These are phyloP conservation scores for Candida berthetii DNA, from an alignment of 805 yeast genomes.

Conservation along the genomic window DNA sequence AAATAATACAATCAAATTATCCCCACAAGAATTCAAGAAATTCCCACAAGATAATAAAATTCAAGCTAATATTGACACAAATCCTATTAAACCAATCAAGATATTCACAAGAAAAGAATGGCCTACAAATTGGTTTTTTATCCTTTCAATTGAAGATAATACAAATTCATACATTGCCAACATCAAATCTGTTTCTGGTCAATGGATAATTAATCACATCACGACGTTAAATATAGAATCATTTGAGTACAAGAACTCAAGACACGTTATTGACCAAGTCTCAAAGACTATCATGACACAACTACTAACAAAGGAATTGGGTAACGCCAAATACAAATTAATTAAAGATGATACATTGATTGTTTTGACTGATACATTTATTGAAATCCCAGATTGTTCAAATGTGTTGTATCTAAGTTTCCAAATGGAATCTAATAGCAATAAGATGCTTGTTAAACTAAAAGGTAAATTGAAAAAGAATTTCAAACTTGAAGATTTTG, in stretches of 20 bases:
- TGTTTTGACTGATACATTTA: constrained; percentile 28
- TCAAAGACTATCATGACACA: constrained; percentile 14
- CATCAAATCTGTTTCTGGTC: constrained; percentile 15
- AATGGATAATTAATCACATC: constrained; percentile 11
- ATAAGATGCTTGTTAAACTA: constrained; percentile 23
- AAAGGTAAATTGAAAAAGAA: constrained; percentile 24
- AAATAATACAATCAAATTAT: constrained; percentile 46
- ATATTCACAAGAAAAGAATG: constrained; percentile 28
- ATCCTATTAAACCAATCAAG: constrained; percentile 17
- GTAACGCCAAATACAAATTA: constrained; percentile 4
- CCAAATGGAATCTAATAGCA: constrained; percentile 13
- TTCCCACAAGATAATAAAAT: constrained; percentile 10
- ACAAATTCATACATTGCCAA: constrained; percentile 29
- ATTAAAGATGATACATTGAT: constrained; percentile 15
- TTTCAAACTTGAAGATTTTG: constrained; percentile 12
- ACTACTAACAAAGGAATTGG: constrained; percentile 9
- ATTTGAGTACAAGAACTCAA: constrained; percentile 19
- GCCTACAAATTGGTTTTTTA: constrained; percentile 33
- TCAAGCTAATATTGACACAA: background rate
- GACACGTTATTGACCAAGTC: constrained; percentile 5
- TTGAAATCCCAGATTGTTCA: constrained; percentile 28
- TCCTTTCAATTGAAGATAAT: constrained; percentile 22
- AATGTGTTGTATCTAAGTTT: constrained; percentile 26
- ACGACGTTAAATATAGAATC: constrained; percentile 9
- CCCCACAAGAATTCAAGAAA: constrained; percentile 37